These are phyloP conservation scores for Simplicillium sp. DNA, from an alignment of 2,329 filamentous ascomycete species.

Conservation along the genomic window DNA sequence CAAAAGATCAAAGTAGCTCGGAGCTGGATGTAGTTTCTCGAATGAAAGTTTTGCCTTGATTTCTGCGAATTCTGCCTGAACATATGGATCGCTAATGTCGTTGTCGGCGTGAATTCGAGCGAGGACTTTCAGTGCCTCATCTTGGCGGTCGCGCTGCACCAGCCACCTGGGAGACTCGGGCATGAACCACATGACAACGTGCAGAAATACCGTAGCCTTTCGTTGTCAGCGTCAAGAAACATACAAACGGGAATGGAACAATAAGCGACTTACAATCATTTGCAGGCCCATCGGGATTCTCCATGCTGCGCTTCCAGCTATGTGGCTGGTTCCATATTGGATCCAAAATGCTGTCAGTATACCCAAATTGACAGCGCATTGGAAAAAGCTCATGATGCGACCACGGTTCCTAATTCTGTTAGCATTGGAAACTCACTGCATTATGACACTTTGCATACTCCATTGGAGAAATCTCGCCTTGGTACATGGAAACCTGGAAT, in stretches of 20 bases:
- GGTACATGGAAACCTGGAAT: conserved; percentile 59
- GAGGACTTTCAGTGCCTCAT: conserved; percentile 41
- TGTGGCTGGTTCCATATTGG: background rate
- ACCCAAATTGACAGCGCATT: conserved; percentile 62
- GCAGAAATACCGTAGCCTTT: conserved; percentile 49
- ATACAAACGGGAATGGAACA: too few relatives aligned
- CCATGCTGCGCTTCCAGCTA: background rate
- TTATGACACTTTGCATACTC: background rate
- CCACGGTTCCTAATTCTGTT: conserved; percentile 36
- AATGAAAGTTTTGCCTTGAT: conserved; percentile 20
- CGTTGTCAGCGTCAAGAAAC: too few relatives aligned
- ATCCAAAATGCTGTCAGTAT: background rate
- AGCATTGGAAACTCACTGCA: background rate
- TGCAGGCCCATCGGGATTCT: background rate
- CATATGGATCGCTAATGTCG: conserved; percentile 40
- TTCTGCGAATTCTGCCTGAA: conserved; percentile 48
- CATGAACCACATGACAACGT: conserved; percentile 49
- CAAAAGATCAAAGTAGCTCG: conserved; percentile 6
- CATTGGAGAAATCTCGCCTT: conserved; percentile 54
- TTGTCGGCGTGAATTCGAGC: conserved; percentile 48
- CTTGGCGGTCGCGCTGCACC: conserved; percentile 50
- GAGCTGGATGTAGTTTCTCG: conserved; percentile 5
- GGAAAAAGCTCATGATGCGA: conserved; percentile 60
- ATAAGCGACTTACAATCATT: background rate
- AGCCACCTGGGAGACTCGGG: conserved; percentile 57